Conservation (phyloP, 345 rosid genomes). For the Linum lewisii region DNA sequence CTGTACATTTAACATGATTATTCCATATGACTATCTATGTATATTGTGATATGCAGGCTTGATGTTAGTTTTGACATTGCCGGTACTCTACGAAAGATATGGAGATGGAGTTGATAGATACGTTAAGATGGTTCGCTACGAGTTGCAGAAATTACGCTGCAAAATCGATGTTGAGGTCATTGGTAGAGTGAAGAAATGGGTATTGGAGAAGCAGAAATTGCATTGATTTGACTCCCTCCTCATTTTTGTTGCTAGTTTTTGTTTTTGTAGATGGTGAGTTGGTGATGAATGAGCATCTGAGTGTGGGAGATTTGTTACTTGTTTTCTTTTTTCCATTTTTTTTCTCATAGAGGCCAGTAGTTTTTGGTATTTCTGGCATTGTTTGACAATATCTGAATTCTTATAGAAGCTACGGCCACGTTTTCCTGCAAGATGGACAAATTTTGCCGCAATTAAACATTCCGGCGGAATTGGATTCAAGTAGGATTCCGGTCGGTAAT, state of each 20-base stretch:
- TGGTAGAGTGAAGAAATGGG: slow-evolving; percentile 37
- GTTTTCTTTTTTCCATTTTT: no score
- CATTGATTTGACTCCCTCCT: slow-evolving; percentile 24
- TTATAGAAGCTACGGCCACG: no score
- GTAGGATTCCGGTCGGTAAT: no score
- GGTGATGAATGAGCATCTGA: no score
- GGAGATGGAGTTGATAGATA: slow-evolving; percentile 44
- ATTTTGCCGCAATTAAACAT: no score
- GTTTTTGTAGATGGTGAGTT: neutral
- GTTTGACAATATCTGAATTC: no score
- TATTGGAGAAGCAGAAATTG: slow-evolving; percentile 44
- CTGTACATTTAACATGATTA: neutral
- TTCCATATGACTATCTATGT: neutral
- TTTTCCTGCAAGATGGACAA: no score
- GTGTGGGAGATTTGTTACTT: no score
- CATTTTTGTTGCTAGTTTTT: neutral
- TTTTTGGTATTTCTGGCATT: no score
- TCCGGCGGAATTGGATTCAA: no score
- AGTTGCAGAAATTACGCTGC: slow-evolving; percentile 31
- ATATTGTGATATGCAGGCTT: slow-evolving; percentile 40
- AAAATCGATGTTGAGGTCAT: slow-evolving; percentile 31
- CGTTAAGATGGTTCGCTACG: slow-evolving; percentile 21
- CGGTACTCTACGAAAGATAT: slow-evolving; percentile 64
- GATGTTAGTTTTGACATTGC: slow-evolving; percentile 51
- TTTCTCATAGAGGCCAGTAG: no score